Evolutionary conservation across 106 monocot species (phyloP), one percentile per base, ranked within the genome.

Genomic region (Dendrobium chrysotoxum): DNA sequence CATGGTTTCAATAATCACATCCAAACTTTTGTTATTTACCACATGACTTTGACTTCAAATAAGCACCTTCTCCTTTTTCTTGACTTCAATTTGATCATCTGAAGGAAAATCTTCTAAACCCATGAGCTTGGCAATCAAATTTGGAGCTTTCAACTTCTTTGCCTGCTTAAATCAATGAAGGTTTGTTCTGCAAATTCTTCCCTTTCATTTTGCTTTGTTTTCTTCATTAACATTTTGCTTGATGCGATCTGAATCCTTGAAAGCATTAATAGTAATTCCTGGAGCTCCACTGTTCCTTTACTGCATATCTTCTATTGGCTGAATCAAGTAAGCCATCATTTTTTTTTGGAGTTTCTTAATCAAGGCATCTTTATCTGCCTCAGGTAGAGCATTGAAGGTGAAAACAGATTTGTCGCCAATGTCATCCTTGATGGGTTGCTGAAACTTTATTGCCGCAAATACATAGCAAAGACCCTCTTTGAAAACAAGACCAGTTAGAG

Each of bases 251-350:
- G 85, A 65, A 90, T 86, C 65, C 75, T 89, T 28, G 74, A 78
- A 11, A 91, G 88, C 87, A 89, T 91, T 65, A 83, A 47, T 57
- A 92, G 23, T 1, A 92, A 95, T 79, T 86, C 88, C 77, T 95
- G 88, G 35, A 93, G 91, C 77, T 91, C 93, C 75, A 88, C 42
- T 16, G 86, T 86, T 40, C 88, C 88, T 84, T 78, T 82, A 31
- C 1, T 31, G 31, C 31, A 31, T 31, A 31, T 31, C 31, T 31
- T 31, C 31, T 31, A 31, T 31, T 31, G 31, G 31, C 31, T 1
- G 31, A 31, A 31, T 31, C 31, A 31, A 31, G 31, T 31, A 31
- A 31, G 31, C 31, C 31, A 31, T 31, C 31, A 31, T 31, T 31
- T 1, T 31, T 31, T 31, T 31, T 1, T 31, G 31, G 31, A 31